Evolutionary conservation across 2,329 filamentous ascomycete species (phyloP).

Genomic region (Xylariaceae sp.): DNA sequence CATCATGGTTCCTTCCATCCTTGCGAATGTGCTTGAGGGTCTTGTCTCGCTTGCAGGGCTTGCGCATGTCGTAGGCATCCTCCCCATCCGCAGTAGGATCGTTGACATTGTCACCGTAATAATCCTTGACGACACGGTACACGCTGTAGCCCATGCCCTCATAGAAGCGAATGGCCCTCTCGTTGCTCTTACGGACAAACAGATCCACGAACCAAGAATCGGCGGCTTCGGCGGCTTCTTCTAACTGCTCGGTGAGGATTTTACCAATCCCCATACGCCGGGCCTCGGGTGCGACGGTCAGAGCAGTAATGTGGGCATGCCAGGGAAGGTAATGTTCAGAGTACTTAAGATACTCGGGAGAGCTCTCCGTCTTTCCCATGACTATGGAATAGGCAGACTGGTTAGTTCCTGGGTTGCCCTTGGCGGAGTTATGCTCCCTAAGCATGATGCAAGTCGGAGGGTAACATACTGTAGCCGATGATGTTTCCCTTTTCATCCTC

Average conservation of each 20-base stretch:
- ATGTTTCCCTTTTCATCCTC: slow-evolving; percentile 84
- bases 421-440: no score
- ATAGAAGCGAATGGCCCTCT: slow-evolving; percentile 83
- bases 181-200: slow-evolving; percentile 86
- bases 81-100: slow-evolving; percentile 62
- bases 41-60: slow-evolving; percentile 77
- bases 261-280: slow-evolving; percentile 84
- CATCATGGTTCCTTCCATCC: slow-evolving; percentile 73
- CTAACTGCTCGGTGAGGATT: slow-evolving; percentile 74
- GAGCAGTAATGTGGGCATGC: slow-evolving; percentile 95
- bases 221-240: slow-evolving; percentile 75
- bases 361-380: slow-evolving; percentile 94
- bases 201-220: slow-evolving; percentile 94
- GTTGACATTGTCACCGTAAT: slow-evolving; percentile 82
- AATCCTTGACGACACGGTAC: slow-evolving; percentile 81
- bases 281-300: slow-evolving; percentile 85
- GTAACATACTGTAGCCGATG: slow-evolving; percentile 78
- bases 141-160: slow-evolving; percentile 88
- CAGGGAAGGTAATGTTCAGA: slow-evolving; percentile 95
- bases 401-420: not conserved
- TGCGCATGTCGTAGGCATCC: slow-evolving; percentile 97
- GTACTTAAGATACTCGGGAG: slow-evolving; percentile 66
- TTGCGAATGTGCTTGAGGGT: slow-evolving; percentile 71
- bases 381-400: slow-evolving; percentile 50
- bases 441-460: not conserved